Conservation (phyloP, 2,329 filamentous ascomycete species). For the Saccharata proteae region DNA sequence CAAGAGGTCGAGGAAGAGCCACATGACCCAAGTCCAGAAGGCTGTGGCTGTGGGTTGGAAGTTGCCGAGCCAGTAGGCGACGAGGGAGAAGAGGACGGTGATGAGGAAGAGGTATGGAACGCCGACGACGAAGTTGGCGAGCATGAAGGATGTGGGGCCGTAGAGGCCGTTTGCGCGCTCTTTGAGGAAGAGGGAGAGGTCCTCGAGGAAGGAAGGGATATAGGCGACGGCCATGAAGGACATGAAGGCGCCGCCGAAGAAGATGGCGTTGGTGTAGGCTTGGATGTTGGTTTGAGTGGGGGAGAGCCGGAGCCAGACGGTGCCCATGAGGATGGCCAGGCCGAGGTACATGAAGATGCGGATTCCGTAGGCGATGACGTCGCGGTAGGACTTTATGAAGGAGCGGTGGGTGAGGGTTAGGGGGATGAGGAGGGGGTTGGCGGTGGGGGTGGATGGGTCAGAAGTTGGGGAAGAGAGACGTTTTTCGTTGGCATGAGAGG, state of each 20-base stretch:
- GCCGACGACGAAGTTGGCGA: slow-evolving; percentile 74
- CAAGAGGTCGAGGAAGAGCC: slow-evolving; percentile 73
- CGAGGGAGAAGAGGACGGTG: slow-evolving; percentile 58
- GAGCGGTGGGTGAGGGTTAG: slow-evolving; percentile 61
- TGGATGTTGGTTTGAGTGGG: slow-evolving; percentile 62
- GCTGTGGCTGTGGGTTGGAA: slow-evolving; percentile 52
- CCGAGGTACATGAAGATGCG: slow-evolving; percentile 71
- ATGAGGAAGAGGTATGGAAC: slow-evolving; percentile 73
- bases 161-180: slow-evolving; percentile 75
- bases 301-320: slow-evolving; percentile 66
- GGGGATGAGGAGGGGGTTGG: slow-evolving; percentile 40
- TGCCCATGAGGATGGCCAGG: slow-evolving; percentile 78
- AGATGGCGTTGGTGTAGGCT: slow-evolving; percentile 69
- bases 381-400: slow-evolving; percentile 74
- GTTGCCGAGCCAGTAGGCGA: slow-evolving; percentile 71
- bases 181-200: slow-evolving; percentile 59
- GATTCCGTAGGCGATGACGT: slow-evolving; percentile 74
- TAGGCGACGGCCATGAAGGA: slow-evolving; percentile 57
- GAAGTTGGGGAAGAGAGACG: too few relatives aligned
- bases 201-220: slow-evolving; percentile 72
- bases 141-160: slow-evolving; percentile 57
- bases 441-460: slow-evolving; percentile 13
- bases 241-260: slow-evolving; percentile 42
- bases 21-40: slow-evolving; percentile 71
- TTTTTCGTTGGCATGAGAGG: too few relatives aligned